phyloP scores from a whole-genome alignment of 306 rosid species.

The Canavalia ensiformis region DNA sequence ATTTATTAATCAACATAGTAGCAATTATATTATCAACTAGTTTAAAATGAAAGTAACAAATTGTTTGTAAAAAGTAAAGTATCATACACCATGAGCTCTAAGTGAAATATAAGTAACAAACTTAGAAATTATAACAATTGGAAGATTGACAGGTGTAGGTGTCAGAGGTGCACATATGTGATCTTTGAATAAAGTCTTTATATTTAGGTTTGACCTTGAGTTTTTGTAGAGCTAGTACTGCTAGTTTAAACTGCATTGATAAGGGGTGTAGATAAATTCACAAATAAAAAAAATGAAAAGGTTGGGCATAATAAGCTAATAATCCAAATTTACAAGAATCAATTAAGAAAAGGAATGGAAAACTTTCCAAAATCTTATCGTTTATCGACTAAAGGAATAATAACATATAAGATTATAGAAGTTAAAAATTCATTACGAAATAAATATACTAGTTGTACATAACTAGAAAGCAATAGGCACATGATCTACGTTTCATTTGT shows the following conservation, averaged over 20 bases:
- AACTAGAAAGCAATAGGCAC: constrained; percentile 9
- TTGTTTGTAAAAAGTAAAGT: not conserved
- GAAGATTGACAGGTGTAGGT: constrained; percentile 76
- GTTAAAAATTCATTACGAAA: constrained; percentile 4
- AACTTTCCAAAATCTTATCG: constrained; percentile 25
- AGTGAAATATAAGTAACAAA: constrained; percentile 72
- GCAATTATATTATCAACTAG: constrained; percentile 1
- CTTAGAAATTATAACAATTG: constrained; percentile 74
- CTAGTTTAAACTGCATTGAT: constrained; percentile 86
- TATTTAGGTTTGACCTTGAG: constrained; percentile 78
- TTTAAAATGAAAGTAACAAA: not conserved
- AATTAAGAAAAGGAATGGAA: not conserved
- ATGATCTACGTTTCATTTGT: not conserved
- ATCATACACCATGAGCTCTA: constrained; percentile 80
- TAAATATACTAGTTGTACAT: constrained; percentile 4
- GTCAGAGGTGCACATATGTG: constrained; percentile 75
- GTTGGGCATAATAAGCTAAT: constrained; percentile 32
- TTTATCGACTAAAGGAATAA: constrained; percentile 28
- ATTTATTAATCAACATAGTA: constrained; percentile 32
- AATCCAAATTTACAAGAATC: constrained; percentile 19
- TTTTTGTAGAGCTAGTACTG: constrained; percentile 89
- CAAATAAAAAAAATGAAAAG: not conserved
- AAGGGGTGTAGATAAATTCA: constrained; percentile 34
- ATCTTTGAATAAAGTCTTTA: constrained; percentile 82
- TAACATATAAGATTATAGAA: not conserved